Evolutionary conservation across 2,329 filamentous ascomycete species (phyloP).

Genomic region (Leptographium procerum): DNA sequence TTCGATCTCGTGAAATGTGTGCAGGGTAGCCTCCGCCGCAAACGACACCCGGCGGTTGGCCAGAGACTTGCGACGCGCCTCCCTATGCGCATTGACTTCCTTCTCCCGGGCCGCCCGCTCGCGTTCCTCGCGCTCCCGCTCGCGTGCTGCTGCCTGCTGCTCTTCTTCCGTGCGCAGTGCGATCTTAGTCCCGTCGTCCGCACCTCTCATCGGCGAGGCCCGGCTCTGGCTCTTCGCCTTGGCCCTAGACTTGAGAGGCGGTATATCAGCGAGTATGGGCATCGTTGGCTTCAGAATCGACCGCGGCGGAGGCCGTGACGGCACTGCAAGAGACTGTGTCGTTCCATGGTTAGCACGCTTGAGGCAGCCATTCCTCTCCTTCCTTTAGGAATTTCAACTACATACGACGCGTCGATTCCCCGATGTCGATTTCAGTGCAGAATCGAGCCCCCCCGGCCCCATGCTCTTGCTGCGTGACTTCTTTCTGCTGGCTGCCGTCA

Average conservation of each 20-base stretch:
- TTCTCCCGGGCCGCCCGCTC: slow-evolving; percentile 49
- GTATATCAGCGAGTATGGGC: slow-evolving; percentile 53
- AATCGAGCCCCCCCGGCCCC: slow-evolving; percentile 77
- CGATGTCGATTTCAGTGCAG: slow-evolving; percentile 58
- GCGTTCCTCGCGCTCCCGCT: slow-evolving; percentile 58
- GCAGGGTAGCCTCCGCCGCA: slow-evolving; percentile 89
- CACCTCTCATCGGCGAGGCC: slow-evolving; percentile 17
- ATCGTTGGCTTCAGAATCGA: slow-evolving; percentile 78
- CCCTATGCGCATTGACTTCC: slow-evolving; percentile 59
- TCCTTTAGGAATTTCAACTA: slow-evolving; percentile 9
- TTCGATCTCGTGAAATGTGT: slow-evolving; percentile 93
- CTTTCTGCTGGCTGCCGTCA: slow-evolving; percentile 40
- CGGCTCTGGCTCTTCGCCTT: background rate
- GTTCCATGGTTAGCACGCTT: background rate
- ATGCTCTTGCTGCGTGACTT: slow-evolving; percentile 93
- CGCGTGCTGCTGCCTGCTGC: slow-evolving; percentile 56
- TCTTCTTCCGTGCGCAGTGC: slow-evolving; percentile 59
- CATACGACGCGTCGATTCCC: slow-evolving; percentile 73
- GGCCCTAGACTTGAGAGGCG: slow-evolving; percentile 53
- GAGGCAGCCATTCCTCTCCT: slow-evolving; percentile 19
- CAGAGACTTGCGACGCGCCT: slow-evolving; percentile 83
- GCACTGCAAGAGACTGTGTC: slow-evolving; percentile 44
- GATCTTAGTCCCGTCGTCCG: slow-evolving; percentile 39
- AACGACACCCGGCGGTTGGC: slow-evolving; percentile 93
- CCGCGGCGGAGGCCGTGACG: slow-evolving; percentile 38